These are phyloP conservation scores for Mycena pura DNA, from an alignment of 768 basidiomycete species.

Conservation along the genomic window DNA sequence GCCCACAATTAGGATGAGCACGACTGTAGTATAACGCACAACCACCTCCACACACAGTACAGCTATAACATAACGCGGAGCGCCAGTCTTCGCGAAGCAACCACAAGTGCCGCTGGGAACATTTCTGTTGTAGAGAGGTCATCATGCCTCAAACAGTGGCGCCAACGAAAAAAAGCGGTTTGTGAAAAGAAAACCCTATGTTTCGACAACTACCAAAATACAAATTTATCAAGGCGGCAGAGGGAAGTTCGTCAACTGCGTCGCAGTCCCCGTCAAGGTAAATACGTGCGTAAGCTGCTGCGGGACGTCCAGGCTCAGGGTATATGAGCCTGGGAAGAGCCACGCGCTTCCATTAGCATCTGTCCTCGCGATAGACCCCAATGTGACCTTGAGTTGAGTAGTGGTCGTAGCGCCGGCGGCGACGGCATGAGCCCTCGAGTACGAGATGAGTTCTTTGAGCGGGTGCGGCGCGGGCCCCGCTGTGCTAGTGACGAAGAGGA, in stretches of 20 bases:
- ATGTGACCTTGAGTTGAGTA: constrained; percentile 2
- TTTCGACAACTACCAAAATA: no score
- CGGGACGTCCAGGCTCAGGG: constrained; percentile 15
- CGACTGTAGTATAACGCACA: no score
- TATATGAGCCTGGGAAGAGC: constrained; percentile 17
- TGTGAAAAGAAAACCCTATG: no score
- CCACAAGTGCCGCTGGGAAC: no score
- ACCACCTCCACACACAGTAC: no score
- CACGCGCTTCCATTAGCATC: constrained; percentile 9
- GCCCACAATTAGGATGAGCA: no score
- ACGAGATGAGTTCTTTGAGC: constrained; percentile 58
- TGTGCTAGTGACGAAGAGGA: constrained; percentile 57
- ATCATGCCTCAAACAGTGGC: no score
- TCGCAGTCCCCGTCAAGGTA: background rate
- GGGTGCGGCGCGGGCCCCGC: constrained; percentile 57
- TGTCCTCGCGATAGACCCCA: constrained; percentile 17
- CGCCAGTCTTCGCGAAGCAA: no score
- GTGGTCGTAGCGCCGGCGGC: constrained; percentile 32
- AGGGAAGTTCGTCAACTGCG: background rate
- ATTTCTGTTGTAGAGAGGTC: no score
- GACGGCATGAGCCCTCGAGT: constrained; percentile 47
- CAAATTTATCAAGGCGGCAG: background rate
- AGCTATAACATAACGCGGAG: no score
- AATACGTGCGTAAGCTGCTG: constrained; percentile 1
- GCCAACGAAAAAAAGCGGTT: no score